Base-by-base conservation (phyloP, 306 rosid species). In the Castanospermum australe region DNA sequence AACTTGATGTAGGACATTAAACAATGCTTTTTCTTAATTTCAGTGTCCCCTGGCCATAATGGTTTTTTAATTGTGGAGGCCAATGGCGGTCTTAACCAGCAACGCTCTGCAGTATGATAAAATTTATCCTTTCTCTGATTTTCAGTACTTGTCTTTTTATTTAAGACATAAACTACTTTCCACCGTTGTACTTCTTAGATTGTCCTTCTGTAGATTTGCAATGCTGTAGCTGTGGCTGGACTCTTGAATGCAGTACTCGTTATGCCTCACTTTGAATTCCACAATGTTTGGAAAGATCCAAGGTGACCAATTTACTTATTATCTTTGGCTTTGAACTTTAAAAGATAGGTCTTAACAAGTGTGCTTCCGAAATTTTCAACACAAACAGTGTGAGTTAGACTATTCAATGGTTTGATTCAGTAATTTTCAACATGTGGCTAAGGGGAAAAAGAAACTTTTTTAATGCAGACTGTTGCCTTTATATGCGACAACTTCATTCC, bases 31-130 rank as follows among this genome's bases (percentile, higher is more conserved):
- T 4, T 55, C 6, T 67, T 73, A 75, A 83, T 88, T 81, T 81
- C 96, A 95, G 99, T 68, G 42, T 77, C 90, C 33, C 67, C 83
- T 75, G 90, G 85, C 21, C 75, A 82, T 44, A 89, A 73, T 76
- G 95, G 92, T 54, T 93, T 91, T 92, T 83, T 95, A 73, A 79
- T 95, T 73, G 95, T 95, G 63, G 98, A 93, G 91, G 99, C 91
- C 52, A 95, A 93, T 86, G 99, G 98, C 12, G 99, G 98, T 70
- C 99, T 95, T 76, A 95, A 95, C 87, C 99, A 95, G 84, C 99
- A 95, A 69, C 92, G 97, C 59, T 93, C 98, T 52, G 97, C 98
- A 41, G 99, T 95, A 86, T 42, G 88, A 56, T 54, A 45, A 65
- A 74, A 9, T 39, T 28, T 62, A 24, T n/a, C 17, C 5, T 44